A percentile compares a stretch with the other conserved stretches of the same genome.
Evolutionary conservation across 2,329 filamentous ascomycete genomes (phyloP).

Genomic region (Fonsecaea pugnacius): DNA sequence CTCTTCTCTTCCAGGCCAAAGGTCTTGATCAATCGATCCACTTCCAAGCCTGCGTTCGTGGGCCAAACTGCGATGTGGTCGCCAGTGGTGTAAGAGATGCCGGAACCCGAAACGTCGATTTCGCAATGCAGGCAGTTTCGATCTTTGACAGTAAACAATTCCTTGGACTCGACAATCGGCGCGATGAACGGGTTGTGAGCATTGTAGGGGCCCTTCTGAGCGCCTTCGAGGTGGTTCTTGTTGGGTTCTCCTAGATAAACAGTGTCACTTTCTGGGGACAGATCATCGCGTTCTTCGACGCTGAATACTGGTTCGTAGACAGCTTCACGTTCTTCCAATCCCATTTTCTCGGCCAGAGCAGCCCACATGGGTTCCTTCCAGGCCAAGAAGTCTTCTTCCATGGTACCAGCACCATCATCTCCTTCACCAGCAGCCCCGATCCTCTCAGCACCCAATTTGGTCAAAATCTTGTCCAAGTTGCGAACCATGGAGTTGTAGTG

Average conservation of each 20-base stretch:
- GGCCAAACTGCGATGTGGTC: conserved; percentile 98
- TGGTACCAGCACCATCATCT: conserved; percentile 96
- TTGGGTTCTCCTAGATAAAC: conserved; percentile 97
- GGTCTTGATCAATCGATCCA: conserved; percentile 83
- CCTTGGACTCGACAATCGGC: conserved; percentile 85
- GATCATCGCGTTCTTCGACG: conserved; percentile 74
- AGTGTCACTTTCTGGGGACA: conserved; percentile 73
- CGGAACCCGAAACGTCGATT: conserved; percentile 85
- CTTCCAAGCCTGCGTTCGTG: conserved; percentile 88
- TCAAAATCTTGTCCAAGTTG: conserved; percentile 79
- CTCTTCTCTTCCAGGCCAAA: conserved; percentile 77
- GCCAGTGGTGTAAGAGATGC: conserved; percentile 90
- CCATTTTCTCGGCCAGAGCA: conserved; percentile 79
- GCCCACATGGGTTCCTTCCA: conserved; percentile 99
- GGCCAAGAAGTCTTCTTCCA: conserved; percentile 98
- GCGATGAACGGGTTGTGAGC: conserved; percentile 97
- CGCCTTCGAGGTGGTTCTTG: conserved; percentile 88
- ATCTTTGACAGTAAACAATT: conserved; percentile 86
- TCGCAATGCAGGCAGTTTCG: conserved; percentile 97
- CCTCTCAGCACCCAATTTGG: conserved; percentile 79
- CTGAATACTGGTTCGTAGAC: conserved; percentile 93
- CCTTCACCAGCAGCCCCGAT: conserved; percentile 91
- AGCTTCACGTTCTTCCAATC: conserved; percentile 90
- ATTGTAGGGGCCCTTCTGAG: conserved; percentile 86
- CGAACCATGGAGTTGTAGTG: conserved; percentile 99